Percentiles rank a stretch among this genome's conserved stretches.
Conservation (phyloP, 2,329 filamentous ascomycete genomes). For the Aureobasidium sp. region DNA sequence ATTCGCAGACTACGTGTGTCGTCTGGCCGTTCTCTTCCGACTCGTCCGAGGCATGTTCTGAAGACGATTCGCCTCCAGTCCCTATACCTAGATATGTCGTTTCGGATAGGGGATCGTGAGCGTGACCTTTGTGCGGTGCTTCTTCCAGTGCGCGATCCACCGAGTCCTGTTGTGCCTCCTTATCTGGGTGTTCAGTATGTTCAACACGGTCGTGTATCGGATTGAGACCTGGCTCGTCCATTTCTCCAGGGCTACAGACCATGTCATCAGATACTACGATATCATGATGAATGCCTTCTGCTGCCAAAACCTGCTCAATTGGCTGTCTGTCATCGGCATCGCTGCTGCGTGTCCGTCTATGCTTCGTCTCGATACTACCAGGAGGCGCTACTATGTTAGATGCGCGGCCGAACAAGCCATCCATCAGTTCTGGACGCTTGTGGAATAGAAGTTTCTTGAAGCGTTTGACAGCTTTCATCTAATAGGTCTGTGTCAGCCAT, state of each 20-base stretch:
- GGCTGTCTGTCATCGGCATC: slow-evolving; percentile 43
- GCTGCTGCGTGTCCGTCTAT: slow-evolving; percentile 39
- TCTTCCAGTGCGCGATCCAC: slow-evolving; percentile 13
- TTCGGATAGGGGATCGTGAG: slow-evolving; percentile 55
- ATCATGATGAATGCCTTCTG: slow-evolving; percentile 45
- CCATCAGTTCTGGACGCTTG: slow-evolving; percentile 45
- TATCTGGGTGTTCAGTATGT: slow-evolving; percentile 23
- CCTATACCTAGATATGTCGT: slow-evolving; percentile 70
- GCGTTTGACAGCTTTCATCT: slow-evolving; percentile 85
- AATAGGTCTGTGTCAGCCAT: not conserved
- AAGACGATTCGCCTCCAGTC: slow-evolving; percentile 37
- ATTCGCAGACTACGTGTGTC: slow-evolving; percentile 62
- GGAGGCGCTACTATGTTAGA: slow-evolving; percentile 51
- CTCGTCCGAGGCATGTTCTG: slow-evolving; percentile 20
- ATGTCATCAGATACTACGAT: slow-evolving; percentile 27
- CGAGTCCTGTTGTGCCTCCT: not conserved
- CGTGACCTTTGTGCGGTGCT: slow-evolving; percentile 47
- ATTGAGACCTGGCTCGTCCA: slow-evolving; percentile 12
- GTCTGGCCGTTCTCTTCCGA: slow-evolving; percentile 28
- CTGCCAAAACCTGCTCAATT: slow-evolving; percentile 41
- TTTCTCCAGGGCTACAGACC: slow-evolving; percentile 19
- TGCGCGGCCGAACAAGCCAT: slow-evolving; percentile 51
- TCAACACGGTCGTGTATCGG: slow-evolving; percentile 18
- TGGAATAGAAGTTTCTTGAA: slow-evolving; percentile 69
- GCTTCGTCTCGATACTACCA: slow-evolving; percentile 18